Base-by-base conservation (phyloP, 345 rosid genomes). In the Salix dunnii region DNA sequence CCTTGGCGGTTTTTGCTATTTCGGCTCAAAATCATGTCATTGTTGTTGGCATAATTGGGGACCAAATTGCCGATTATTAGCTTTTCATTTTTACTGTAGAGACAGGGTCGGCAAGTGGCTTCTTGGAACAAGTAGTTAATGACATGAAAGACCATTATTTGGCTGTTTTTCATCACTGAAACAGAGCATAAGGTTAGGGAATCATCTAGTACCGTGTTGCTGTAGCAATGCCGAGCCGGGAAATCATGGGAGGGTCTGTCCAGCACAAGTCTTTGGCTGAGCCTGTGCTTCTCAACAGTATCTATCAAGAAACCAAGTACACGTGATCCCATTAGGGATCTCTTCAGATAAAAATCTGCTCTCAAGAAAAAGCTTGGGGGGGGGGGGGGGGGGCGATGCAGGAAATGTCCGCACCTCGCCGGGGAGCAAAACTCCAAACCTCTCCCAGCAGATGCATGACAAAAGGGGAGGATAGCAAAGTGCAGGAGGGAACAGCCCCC, bases 391-490 rank as follows among this genome's bases (percentile, higher is more conserved):
- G 28, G 78, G 81, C 67, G 55, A 38, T 7, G 74, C 62, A 69
- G 61, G 78, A 86, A 74, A 82, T 78, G 84, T 81, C 74, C 83
- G 78, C 83, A 69, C 79, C 77, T 72, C 78, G 68, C 63, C 63
- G 63, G 71, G 40, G 53, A 48, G 36, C 76, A 78, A 84, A 86
- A 79, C 67, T 80, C 82, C 85, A 78, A 83, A 62, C 23, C 60
- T 23, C 75, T 60, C 48, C 55, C 20, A 75, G 78, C 82, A 83
- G 79, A 81, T 48, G 73, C 67, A 71, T 75, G 76, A 75, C 74
- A 53, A 82, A 78, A 74, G 71, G 73, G 74, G 17, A 72, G 78
- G 80, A 77, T 80, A 64, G 83, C 73, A 77, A 83, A 67, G 77
- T 63, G 85, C 70, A 84, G 74, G 81, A 75, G 71, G 46, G 46